Conservation (phyloP, 495 filamentous ascomycete genomes). For the Endocarpon pusillum region DNA sequence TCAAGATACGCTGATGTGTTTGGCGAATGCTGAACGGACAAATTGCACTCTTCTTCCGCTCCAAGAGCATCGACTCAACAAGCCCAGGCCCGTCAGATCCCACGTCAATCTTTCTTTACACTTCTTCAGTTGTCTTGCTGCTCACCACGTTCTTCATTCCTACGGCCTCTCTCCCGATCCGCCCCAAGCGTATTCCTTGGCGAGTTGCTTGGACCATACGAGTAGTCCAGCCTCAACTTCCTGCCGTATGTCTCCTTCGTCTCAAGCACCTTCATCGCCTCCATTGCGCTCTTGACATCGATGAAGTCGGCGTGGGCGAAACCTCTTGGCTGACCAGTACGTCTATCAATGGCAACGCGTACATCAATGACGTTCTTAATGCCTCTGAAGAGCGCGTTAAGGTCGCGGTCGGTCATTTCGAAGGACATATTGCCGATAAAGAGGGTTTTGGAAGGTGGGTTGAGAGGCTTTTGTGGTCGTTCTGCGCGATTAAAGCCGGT, state of each 20-base stretch:
- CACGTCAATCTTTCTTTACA: no score
- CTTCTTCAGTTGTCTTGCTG: no score
- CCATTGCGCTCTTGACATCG: conserved; percentile 40
- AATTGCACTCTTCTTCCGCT: no score
- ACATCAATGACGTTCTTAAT: conserved; percentile 62
- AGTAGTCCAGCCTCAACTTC: conserved; percentile 48
- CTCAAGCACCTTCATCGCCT: conserved; percentile 38
- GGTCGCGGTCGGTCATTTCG: conserved; percentile 73
- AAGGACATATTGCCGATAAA: conserved; percentile 85
- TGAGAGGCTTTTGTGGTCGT: conserved; percentile 3
- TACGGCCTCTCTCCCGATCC: no score
- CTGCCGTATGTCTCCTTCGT: conserved; percentile 46
- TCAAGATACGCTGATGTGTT: no score
- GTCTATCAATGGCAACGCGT: conserved; percentile 75
- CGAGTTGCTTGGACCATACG: no score
- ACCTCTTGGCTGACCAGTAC: conserved; percentile 72
- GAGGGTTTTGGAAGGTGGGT: conserved; percentile 43
- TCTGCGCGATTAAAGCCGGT: no score
- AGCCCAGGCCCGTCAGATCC: no score
- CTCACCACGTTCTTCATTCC: no score
- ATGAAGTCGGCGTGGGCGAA: conserved; percentile 84
- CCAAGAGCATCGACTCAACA: no score
- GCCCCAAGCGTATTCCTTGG: no score
- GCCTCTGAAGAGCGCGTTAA: conserved; percentile 63
- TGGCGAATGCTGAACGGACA: no score